A percentile compares a stretch with the other conserved stretches of the same genome.
phyloP scores from a whole-genome alignment of 1,284 basidiomycete species.

The Sphaerobolus stellatus region DNA sequence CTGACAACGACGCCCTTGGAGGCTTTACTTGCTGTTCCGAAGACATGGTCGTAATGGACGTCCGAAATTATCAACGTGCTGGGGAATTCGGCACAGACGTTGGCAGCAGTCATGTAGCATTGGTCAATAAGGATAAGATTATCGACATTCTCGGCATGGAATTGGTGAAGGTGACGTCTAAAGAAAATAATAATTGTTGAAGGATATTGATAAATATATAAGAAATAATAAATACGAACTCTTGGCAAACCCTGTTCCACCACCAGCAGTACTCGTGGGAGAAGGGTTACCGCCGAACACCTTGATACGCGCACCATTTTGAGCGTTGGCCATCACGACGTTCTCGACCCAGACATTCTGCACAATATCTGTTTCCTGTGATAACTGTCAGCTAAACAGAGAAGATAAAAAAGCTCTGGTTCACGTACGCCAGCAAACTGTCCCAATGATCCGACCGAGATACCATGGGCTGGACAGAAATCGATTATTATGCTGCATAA shows the following conservation, averaged over 20 bases:
- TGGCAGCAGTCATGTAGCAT: slow-evolving; percentile 53
- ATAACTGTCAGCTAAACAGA: neutral
- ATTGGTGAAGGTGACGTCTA: slow-evolving; percentile 50
- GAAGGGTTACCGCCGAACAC: slow-evolving; percentile 51
- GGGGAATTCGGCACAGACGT: slow-evolving; percentile 49
- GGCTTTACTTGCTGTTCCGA: slow-evolving; percentile 51
- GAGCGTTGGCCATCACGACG: slow-evolving; percentile 57
- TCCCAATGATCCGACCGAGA: slow-evolving; percentile 60
- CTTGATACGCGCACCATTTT: slow-evolving; percentile 69
- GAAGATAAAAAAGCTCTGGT: too few species aligned
- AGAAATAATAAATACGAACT: slow-evolving; percentile 24
- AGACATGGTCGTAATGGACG: slow-evolving; percentile 42
- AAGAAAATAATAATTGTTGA: neutral
- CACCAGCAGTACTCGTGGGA: slow-evolving; percentile 39
- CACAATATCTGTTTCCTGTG: slow-evolving; percentile 59
- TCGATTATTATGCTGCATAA: neutral
- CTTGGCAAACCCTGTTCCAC: slow-evolving; percentile 59
- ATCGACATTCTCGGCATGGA: slow-evolving; percentile 51
- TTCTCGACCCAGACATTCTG: slow-evolving; percentile 58
- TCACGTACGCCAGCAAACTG: slow-evolving; percentile 49
- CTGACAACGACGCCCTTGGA: slow-evolving; percentile 50
- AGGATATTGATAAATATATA: neutral
- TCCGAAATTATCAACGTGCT: slow-evolving; percentile 49
- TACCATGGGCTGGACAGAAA: slow-evolving; percentile 39
- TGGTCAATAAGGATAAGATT: slow-evolving; percentile 57